phyloP scores from a whole-genome alignment of 1,284 basidiomycete genomes.

The Ustilago loliicola region DNA sequence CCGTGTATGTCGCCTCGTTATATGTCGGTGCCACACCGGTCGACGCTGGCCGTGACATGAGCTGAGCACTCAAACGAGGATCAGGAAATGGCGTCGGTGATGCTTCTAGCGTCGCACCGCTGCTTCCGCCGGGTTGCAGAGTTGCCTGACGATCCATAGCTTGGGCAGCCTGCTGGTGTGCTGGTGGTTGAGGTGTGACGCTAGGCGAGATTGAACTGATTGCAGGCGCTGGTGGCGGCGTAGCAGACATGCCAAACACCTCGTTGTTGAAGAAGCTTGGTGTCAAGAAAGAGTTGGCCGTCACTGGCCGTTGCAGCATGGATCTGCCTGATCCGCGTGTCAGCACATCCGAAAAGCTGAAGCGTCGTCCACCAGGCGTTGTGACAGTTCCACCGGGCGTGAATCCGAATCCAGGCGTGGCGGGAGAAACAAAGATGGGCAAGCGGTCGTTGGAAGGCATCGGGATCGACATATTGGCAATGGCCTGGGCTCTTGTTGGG shows the following conservation, averaged over 20 bases:
- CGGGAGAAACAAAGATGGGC: conserved; percentile 37
- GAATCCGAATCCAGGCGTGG: conserved; percentile 36
- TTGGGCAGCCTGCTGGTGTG: conserved; percentile 8
- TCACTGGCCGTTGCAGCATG: conserved; percentile 29
- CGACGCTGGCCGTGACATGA: conserved; percentile 35
- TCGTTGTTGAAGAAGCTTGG: conserved; percentile 23
- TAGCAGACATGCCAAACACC: conserved; percentile 11
- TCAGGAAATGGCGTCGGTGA: conserved; percentile 4
- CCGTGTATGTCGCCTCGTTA: conserved; percentile 16
- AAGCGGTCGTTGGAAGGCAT: conserved; percentile 38
- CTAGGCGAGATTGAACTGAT: conserved; percentile 17
- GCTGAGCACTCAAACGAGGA: not conserved
- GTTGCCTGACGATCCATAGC: conserved; percentile 5
- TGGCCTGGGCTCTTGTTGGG: conserved; percentile 19
- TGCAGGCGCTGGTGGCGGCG: not conserved
- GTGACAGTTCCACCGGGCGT: conserved; percentile 37
- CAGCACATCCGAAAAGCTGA: conserved; percentile 50
- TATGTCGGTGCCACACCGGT: conserved; percentile 24
- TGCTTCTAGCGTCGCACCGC: not conserved
- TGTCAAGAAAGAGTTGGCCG: conserved; percentile 28
- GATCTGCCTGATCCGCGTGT: conserved; percentile 13
- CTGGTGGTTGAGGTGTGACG: conserved; percentile 23
- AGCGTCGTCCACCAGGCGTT: conserved; percentile 45
- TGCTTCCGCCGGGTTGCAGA: not conserved
- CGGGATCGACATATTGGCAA: conserved; percentile 39